Percentiles rank a stretch among this genome's conserved stretches.
phyloP scores from a whole-genome alignment of 2,329 filamentous ascomycete genomes.

The Rutstroemia sp. region DNA sequence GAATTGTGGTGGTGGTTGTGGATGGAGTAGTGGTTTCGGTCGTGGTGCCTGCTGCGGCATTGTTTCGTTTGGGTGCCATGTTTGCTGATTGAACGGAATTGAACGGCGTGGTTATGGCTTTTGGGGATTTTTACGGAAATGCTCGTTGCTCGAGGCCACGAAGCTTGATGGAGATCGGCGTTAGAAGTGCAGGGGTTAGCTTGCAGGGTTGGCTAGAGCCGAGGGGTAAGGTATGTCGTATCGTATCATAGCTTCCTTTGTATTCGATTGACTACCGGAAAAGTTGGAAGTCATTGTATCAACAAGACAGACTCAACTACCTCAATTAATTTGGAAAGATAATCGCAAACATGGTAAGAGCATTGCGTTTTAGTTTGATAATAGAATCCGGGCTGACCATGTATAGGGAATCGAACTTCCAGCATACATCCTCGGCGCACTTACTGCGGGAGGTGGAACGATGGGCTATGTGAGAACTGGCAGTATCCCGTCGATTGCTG shows the following conservation, averaged over 20 bases:
- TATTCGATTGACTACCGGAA: not conserved
- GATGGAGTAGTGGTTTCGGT: slow-evolving; percentile 12
- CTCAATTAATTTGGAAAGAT: not conserved
- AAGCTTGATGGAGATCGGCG: slow-evolving; percentile 11
- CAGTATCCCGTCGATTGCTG: slow-evolving; percentile 78
- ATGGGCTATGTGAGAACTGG: slow-evolving; percentile 80
- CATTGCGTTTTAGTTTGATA: not conserved
- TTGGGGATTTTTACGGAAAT: not conserved
- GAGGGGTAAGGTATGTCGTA: slow-evolving; percentile 4
- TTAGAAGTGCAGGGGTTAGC: slow-evolving; percentile 4
- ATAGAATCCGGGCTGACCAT: slow-evolving; percentile 3
- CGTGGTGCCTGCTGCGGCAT: slow-evolving; percentile 24
- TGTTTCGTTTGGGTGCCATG: slow-evolving; percentile 45
- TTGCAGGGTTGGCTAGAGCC: not conserved
- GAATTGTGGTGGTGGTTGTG: slow-evolving; percentile 17
- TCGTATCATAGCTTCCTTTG: not conserved
- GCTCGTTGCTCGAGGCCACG: slow-evolving; percentile 5
- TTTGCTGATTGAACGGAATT: slow-evolving; percentile 6
- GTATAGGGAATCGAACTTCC: slow-evolving; percentile 43
- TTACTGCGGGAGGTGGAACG: slow-evolving; percentile 82
- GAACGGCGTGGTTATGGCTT: slow-evolving; percentile 3
- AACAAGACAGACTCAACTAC: not conserved
- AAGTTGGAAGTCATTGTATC: no score
- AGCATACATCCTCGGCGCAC: slow-evolving; percentile 69
- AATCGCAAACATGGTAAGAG: slow-evolving; percentile 22